Evolutionary conservation across 805 yeast species (phyloP).

Genomic region (Peterozyma toletana): DNA sequence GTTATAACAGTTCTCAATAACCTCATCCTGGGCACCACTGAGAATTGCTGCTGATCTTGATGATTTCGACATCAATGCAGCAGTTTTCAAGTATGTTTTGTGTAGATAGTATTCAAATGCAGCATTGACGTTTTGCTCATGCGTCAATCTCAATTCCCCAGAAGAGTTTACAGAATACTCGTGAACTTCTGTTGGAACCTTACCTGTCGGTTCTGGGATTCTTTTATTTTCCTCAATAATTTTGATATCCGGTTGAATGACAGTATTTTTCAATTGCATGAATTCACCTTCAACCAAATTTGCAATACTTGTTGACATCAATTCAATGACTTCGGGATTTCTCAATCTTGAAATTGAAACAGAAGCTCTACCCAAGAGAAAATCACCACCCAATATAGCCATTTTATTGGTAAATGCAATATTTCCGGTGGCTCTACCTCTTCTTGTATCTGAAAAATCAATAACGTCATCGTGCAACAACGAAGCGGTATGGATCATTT

Average conservation of each 20-base stretch:
- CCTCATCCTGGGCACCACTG: constrained; percentile 69
- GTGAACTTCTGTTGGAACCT: constrained; percentile 50
- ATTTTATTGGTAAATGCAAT: constrained; percentile 92
- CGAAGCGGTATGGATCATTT: constrained; percentile 97
- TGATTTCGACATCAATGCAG: constrained; percentile 88
- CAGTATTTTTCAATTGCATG: constrained; percentile 96
- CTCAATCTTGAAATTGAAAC: constrained; percentile 89
- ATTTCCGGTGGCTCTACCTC: constrained; percentile 90
- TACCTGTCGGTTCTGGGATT: constrained; percentile 55
- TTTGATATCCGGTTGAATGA: constrained; percentile 43
- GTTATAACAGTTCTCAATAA: constrained; percentile 82
- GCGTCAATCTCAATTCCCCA: constrained; percentile 29
- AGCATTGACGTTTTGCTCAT: constrained; percentile 63
- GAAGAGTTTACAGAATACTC: constrained; percentile 40
- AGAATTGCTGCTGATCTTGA: constrained; percentile 90
- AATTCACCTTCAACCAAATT: constrained; percentile 97
- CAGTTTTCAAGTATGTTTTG: constrained; percentile 93
- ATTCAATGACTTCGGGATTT: constrained; percentile 95
- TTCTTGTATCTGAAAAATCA: constrained; percentile 79
- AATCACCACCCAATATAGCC: constrained; percentile 97
- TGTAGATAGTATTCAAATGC: constrained; percentile 94
- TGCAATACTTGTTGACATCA: constrained; percentile 92
- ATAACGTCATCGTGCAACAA: constrained; percentile 95
- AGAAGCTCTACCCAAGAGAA: constrained; percentile 90
- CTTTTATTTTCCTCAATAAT: constrained; percentile 40